Base-by-base conservation (phyloP, 768 basidiomycete species). In the Agaricus bisporus region DNA sequence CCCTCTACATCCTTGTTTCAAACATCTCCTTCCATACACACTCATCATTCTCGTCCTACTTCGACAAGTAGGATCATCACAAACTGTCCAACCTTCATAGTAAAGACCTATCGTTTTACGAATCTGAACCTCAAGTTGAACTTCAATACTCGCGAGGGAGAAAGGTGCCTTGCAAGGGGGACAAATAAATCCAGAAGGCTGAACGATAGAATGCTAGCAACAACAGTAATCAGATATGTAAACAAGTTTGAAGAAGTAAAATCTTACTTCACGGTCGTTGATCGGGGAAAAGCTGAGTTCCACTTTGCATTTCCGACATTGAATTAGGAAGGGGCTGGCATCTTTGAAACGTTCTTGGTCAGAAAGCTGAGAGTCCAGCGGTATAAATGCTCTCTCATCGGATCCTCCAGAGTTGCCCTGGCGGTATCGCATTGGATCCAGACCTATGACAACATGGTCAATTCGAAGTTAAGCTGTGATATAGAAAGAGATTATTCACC, bases 11-110 rank as follows among this genome's bases (percentile, higher is more conserved):
- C 78, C 82, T 5, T 66, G 70, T 43, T 80, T 79, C 51, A 93
- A 64, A 65, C 97, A 99, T 47, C 86, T 74, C 29, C 84, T 79
- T 5, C 92, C 94, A 66, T 93, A 95, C 0, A 98, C 91, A 35
- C 88, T 77, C 91, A 98, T 95, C 78, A 86, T 89, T 17, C 97
- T 77, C n/a, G 95, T 94, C 36, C 89, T 79, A 56, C 83, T 76
- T 8, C 81, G 81, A 63, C 97, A 99, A 0, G 85, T 86, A 18
- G 81, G 73, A 57, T 98, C 97, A 60, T 93, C 80, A 68, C 97
- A 99, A 5, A 87, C 71, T 1, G 81, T 86, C 89, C 90, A 95
- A 1, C 85, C 84, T 61, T 97, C 83, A 63, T 99, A 98, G 68
- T 95, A 98, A 60, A 75, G 79, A 7, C 74, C 70, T 46, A 99